Conservation (phyloP, 805 yeast species). For the Yamadazyma scolyti region DNA sequence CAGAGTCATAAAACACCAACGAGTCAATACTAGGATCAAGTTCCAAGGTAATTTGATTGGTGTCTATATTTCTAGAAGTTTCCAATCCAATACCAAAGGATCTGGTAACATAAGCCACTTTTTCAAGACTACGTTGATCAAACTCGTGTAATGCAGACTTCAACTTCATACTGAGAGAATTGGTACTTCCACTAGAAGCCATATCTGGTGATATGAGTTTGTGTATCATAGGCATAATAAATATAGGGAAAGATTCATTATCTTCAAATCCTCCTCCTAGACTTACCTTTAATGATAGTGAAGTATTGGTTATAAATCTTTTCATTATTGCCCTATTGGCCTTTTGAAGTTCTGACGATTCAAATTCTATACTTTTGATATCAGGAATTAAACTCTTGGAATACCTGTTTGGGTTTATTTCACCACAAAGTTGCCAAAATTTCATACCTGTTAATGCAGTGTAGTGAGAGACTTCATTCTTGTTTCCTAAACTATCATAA, state of each 20-base stretch:
- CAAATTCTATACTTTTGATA: conserved; percentile 32
- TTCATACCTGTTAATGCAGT: conserved; percentile 55
- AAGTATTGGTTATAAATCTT: conserved; percentile 24
- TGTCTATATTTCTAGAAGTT: conserved; percentile 29
- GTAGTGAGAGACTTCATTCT: conserved; percentile 47
- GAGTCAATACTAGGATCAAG: conserved; percentile 35
- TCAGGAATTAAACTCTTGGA: conserved; percentile 25
- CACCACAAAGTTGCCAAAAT: conserved; percentile 63
- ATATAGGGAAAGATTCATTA: conserved; percentile 20
- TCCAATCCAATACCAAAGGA: conserved; percentile 40
- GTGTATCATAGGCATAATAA: conserved; percentile 32
- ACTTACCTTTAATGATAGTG: conserved; percentile 22
- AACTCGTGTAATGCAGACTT: conserved; percentile 20
- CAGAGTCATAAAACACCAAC: conserved; percentile 21
- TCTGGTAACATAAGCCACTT: conserved; percentile 34
- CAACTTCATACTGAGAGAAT: conserved; percentile 12
- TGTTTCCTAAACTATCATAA: conserved; percentile 51
- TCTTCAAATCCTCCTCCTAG: conserved; percentile 23
- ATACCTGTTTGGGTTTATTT: conserved; percentile 37
- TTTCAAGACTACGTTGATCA: conserved; percentile 30
- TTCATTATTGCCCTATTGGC: conserved; percentile 30
- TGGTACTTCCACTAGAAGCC: conserved; percentile 14
- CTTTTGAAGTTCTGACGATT: conserved; percentile 33
- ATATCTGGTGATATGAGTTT: conserved; percentile 28
- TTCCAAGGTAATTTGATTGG: conserved; percentile 23